Conservation (phyloP, 805 yeast species). For the Lachancea thermotolerans region DNA sequence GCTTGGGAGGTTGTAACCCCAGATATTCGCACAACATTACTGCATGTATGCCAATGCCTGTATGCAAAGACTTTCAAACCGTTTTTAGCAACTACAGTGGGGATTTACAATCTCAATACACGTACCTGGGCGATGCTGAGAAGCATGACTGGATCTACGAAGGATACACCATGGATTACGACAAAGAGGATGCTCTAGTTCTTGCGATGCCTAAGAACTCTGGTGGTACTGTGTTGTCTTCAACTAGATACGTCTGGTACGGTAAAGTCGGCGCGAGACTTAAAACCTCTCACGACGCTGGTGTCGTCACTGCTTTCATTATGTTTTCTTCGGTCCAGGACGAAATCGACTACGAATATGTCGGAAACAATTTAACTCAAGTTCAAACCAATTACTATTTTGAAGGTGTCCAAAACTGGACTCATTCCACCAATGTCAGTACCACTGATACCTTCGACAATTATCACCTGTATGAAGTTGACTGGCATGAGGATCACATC, state of each 20-base stretch:
- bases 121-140: slow-evolving; percentile 64
- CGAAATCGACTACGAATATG: slow-evolving; percentile 83
- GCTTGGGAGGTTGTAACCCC: slow-evolving; percentile 87
- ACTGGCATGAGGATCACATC: slow-evolving; percentile 70
- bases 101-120: slow-evolving; percentile 30
- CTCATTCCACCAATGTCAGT: slow-evolving; percentile 36
- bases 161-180: slow-evolving; percentile 50
- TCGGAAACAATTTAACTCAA: slow-evolving; percentile 61
- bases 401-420: slow-evolving; percentile 64
- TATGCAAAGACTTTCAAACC: slow-evolving; percentile 47
- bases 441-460: slow-evolving; percentile 49
- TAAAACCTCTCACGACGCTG: slow-evolving; percentile 67
- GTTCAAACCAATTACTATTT: slow-evolving; percentile 79
- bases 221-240: slow-evolving; percentile 73
- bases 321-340: slow-evolving; percentile 79
- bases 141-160: slow-evolving; percentile 60
- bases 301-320: slow-evolving; percentile 82
- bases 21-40: slow-evolving; percentile 49
- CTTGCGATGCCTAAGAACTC: slow-evolving; percentile 74
- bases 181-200: slow-evolving; percentile 44
- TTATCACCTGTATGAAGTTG: slow-evolving; percentile 70
- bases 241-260: slow-evolving; percentile 79
- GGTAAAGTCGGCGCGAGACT: slow-evolving; percentile 67
- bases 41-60: slow-evolving; percentile 84
- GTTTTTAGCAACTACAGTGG: slow-evolving; percentile 34